Base-by-base conservation (phyloP, 768 basidiomycete species). In the Boletus reticuloceps region DNA sequence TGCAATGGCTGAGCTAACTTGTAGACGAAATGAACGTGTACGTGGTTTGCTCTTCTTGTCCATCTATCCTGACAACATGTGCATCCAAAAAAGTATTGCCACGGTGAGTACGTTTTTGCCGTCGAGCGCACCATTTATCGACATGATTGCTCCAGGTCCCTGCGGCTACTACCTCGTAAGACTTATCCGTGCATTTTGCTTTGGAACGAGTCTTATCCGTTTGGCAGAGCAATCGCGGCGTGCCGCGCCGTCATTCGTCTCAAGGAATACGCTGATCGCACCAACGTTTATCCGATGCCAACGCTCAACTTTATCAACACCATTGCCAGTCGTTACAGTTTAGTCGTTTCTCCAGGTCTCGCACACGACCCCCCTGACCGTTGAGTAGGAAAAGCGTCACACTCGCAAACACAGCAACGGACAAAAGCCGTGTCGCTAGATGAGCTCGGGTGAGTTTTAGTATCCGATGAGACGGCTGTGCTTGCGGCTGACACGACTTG, bases 221-320 rank as follows among this genome's bases (percentile, higher is more conserved):
- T 29, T 50, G 37, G 19, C 45, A 66, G 64, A 41, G 64, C 66
- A 11, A 12, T 66, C 51, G 84, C 85, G 20, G 82, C 87, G 29
- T 85, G 85, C 66, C 80, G 87, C 42, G 64, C 84, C 29, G 86
- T 88, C 43, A 84, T 86, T 66, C 78, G 84, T 55, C 74, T 89
- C 22, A 77, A 82, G 37, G 83, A 85, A 50, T 84, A 82, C 59
- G 79, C 72, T 59, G 41, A 71, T 62, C 52, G 51, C 19, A 40
- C 64, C n/a, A 36, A 47, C n/a, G 38, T 5, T 13, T 62, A 55
- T 44, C 58, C 54, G 12, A 45, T 54, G n/a, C 65, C 64, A 10
- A 56, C 65, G 19, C 58, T 68, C 50, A 66, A 63, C 31, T 47
- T 68, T 16, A 53, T 68, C 20, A 58, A 43, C n/a, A 60, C 53